Conservation (phyloP, 2,329 filamentous ascomycete species). For the Furcasterigmium sp. region DNA sequence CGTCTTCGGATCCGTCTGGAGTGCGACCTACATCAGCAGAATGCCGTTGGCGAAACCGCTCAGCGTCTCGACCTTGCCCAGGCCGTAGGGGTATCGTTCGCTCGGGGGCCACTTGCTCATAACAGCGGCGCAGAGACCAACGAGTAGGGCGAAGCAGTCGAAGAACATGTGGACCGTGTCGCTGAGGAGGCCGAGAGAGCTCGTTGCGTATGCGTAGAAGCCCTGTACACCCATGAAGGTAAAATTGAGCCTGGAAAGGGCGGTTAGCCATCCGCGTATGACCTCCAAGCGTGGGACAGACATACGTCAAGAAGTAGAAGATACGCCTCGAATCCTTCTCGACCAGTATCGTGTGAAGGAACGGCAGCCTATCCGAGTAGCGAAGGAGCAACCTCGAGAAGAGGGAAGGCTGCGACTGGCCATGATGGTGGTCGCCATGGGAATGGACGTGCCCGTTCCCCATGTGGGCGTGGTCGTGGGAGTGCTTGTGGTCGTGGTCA, state of each 20-base stretch:
- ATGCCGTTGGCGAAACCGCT: conserved; percentile 96
- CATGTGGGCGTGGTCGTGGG: conserved; percentile 18
- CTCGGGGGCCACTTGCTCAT: conserved; percentile 96
- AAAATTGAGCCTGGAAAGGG: conserved; percentile 70
- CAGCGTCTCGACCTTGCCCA: conserved; percentile 93
- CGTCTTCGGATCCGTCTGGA: not conserved
- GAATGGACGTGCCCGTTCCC: conserved; percentile 15
- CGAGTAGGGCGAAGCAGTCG: conserved; percentile 86
- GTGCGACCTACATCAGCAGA: conserved; percentile 68
- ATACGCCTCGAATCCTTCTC: conserved; percentile 93
- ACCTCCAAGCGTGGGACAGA: conserved; percentile 6
- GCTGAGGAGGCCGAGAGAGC: conserved; percentile 89
- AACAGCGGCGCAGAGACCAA: conserved; percentile 86
- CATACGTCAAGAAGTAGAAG: conserved; percentile 92
- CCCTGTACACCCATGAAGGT: conserved; percentile 92
- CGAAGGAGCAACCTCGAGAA: conserved; percentile 71
- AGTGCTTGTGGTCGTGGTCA: conserved; percentile 14
- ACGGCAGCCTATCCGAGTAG: conserved; percentile 64
- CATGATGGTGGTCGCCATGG: conserved; percentile 17
- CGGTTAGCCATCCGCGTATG: conserved; percentile 7
- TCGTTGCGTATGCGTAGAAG: conserved; percentile 88
- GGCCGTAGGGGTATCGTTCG: conserved; percentile 85
- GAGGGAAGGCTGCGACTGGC: conserved; percentile 50
- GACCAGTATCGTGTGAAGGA: conserved; percentile 78
- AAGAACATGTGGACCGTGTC: conserved; percentile 99